Percentiles rank a stretch among this genome's conserved stretches.
Conservation (phyloP, 2,329 filamentous ascomycete species). For the Phialocephala subalpina region DNA sequence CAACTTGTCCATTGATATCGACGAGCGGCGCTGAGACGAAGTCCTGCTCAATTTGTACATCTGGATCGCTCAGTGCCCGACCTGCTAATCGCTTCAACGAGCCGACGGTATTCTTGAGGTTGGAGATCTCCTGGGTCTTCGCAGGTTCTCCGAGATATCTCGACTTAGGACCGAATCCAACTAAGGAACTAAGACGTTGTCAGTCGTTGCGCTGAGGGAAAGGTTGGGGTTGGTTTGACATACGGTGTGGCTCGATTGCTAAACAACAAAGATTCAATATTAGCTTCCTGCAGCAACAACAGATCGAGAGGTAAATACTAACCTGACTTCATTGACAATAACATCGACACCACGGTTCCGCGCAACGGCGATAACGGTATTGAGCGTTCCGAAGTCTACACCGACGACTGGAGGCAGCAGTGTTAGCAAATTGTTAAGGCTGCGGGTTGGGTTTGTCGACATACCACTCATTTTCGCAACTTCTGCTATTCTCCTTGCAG, state of each 20-base stretch:
- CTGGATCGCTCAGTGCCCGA: slow-evolving; percentile 86
- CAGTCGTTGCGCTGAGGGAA: slow-evolving; percentile 19
- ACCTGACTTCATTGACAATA: slow-evolving; percentile 53
- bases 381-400: slow-evolving; percentile 89
- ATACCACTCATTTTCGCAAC: slow-evolving; percentile 38
- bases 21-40: slow-evolving; percentile 86
- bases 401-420: slow-evolving; percentile 40
- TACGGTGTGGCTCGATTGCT: slow-evolving; percentile 90
- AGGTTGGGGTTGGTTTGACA: slow-evolving; percentile 51
- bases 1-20: slow-evolving; percentile 93
- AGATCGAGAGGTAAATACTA: not conserved
- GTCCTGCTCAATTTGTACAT: slow-evolving; percentile 91
- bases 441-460: slow-evolving; percentile 21
- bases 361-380: slow-evolving; percentile 97
- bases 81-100: slow-evolving; percentile 93
- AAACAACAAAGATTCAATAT: slow-evolving; percentile 1
- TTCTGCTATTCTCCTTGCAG: slow-evolving; percentile 5
- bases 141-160: slow-evolving; percentile 94
- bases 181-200: slow-evolving; percentile 72
- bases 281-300: not conserved
- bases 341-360: slow-evolving; percentile 99
- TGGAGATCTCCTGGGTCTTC: slow-evolving; percentile 99
- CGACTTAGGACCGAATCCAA: slow-evolving; percentile 93
- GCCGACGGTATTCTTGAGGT: slow-evolving; percentile 98
- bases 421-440: slow-evolving; percentile 29